Evolutionary conservation across 2,329 filamentous ascomycete genomes (phyloP), one percentile per base, ranked within the genome.

Genomic region (Pyrenochaeta sp.): DNA sequence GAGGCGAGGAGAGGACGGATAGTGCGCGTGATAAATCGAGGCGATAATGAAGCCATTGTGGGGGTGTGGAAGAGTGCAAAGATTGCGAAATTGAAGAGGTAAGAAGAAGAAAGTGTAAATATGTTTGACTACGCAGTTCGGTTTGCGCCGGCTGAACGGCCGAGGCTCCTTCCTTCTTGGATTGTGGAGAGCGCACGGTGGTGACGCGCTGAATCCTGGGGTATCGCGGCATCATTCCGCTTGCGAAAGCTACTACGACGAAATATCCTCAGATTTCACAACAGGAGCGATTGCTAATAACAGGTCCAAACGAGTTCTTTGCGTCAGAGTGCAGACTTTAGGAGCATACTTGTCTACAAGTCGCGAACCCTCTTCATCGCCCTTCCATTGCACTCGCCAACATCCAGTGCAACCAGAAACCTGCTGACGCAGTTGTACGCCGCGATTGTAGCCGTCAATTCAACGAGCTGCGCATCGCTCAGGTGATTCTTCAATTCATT

Each of bases 371-470:
- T 51, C 65, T 69, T 72, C 72, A 75, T 71, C 10, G n/a, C 49
- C 49, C 60, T 54, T 43, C 56, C 66, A 59, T 76, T 77, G 58
- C 73, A 76, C 67, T 81, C 78, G 1, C 78, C 78, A 37, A 80
- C 90, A 78, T 95, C 88, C 56, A 96, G 75, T 29, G 91, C 91
- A 20, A 96, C 91, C 65, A 95, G 75, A 68, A 95, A 94, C 49
- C 91, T 82, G 73, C 89, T 92, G 23, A 95, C 91, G 69, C 90
- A 92, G 73, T 96, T 95, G 75, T 95, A 96, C 54, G 85, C 87
- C 10, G 90, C 90, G 50, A 91, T 85, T 31, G 89, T 92, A 36
- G 89, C 86, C 50, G 90, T 93, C 64, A 95, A 82, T 79, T 95
- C 92, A 23, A 95, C 90, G 42, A 93, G 81, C 77, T 92, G 88